Evolutionary conservation across 257 asterid species (phyloP), one percentile per base, ranked within the genome.

Genomic region (Marsdenia floribunda): DNA sequence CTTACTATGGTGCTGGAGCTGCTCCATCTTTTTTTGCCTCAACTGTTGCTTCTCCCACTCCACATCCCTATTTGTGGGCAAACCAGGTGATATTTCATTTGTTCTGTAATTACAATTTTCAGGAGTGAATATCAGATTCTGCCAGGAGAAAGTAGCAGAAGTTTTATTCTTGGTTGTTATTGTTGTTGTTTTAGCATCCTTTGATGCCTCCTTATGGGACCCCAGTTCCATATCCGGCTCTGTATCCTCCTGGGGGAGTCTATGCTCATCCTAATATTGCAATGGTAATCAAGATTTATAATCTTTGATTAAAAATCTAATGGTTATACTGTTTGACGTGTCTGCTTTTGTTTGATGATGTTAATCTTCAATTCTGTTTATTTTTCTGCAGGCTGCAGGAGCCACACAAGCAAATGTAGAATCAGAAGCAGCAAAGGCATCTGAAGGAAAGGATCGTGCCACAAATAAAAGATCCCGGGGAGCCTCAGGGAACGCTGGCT

Each of bases 181-280:
- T 71, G 46, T 67, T 73, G 55, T 58, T 58, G 22, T 77, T 80
- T 76, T 92, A 94, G 97, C 98, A 92, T 82, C 97, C 98, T 75
- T 64, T 92, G 84, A 92, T 94, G 96, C 85, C 97, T 68, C 97
- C 97, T 75, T 94, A 92, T 81, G 98, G 98, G 78, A 92, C 97
- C 77, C 96, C 98, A 65, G 94, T 94, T 83, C 97, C 98, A 26
- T 94, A 91, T 83, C 96, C 96, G 75, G 91, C 97, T 78, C 53
- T 94, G 26, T 94, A 90, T 87, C 93, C 96, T 84, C 96, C 95
- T 47, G 92, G 90, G 46, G 97, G 93, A 78, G 91, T 90, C 80
- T 92, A 92, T 80, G 89, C 97, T 75, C 98, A 94, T 87, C 98
- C 98, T 73, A 88, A 80, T 78, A 87, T 92, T 88, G 84, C 89